These are phyloP conservation scores for Zymoseptoria pseudotritici DNA, from an alignment of 2,329 filamentous ascomycete species.

Conservation along the genomic window DNA sequence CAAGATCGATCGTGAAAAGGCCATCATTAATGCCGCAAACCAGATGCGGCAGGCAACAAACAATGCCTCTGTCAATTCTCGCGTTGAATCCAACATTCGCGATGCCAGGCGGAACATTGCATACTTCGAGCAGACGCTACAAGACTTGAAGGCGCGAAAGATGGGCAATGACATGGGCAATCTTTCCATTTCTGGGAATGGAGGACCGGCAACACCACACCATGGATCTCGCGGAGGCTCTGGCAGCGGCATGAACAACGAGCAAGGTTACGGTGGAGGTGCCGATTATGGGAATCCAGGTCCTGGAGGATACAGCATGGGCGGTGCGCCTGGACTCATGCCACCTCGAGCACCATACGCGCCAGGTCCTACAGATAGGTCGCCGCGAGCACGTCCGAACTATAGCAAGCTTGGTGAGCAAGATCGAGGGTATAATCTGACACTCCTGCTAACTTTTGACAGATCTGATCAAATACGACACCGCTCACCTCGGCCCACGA, in stretches of 20 bases:
- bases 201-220: conserved; percentile 29
- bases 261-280: conserved; percentile 41
- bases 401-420: conserved; percentile 88
- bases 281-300: conserved; percentile 56
- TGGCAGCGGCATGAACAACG: conserved; percentile 46
- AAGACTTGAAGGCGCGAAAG: conserved; percentile 76
- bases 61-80: conserved; percentile 83
- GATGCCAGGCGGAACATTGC: conserved; percentile 88
- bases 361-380: conserved; percentile 57
- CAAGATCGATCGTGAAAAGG: conserved; percentile 97
- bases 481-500: conserved; percentile 85
- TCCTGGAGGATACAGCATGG: conserved; percentile 50
- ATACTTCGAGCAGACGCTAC: conserved; percentile 89
- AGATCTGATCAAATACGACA: conserved; percentile 99
- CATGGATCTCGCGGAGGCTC: conserved; percentile 28
- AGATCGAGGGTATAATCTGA: not conserved
- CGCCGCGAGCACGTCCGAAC: conserved; percentile 73
- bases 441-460: conserved; percentile 13
- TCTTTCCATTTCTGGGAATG: conserved; percentile 54
- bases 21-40: conserved; percentile 86
- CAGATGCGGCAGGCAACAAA: conserved; percentile 93
- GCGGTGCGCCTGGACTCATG: conserved; percentile 66
- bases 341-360: conserved; percentile 73
- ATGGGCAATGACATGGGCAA: conserved; percentile 60
- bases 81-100: conserved; percentile 87